Base-by-base conservation (phyloP, 164 flowering plant species). In the Tinospora cordifolia region DNA sequence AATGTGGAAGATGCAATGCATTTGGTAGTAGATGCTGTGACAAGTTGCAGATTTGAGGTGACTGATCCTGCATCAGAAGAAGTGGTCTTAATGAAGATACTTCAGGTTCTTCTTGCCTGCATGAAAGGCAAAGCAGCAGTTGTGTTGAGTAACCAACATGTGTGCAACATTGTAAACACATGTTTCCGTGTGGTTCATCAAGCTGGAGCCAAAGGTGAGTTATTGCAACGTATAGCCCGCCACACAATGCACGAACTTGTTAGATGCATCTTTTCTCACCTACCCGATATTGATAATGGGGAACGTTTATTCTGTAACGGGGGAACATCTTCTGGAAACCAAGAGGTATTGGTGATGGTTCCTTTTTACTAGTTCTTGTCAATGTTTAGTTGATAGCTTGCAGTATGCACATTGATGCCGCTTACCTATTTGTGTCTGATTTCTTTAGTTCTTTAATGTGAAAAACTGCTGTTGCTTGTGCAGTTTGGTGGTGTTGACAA, bases 21-120 rank as follows among this genome's bases (percentile, higher is more conserved):
- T 67, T 68, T 71, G 57, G 77, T 82, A 41, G 83, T 84, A 65
- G 83, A 84, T 62, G 83, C 84, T 8, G 86, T 84, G 74, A 84
- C 86, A 38, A 84, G 83, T 77, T 84, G 86, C 73, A 71, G 84
- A 30, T 84, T 84, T 70, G 86, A 84, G 79, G 83, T 81, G 74
- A 82, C 84, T n/a, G 86, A 84, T 70, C 86, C 84, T 39, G 82
- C 82, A 22, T 81, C 86, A 15, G 86, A 84, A 70, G 86, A 83
- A 70, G 84, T 82, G 46, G 86, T 82, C 13, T 63, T 84, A 65
- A 80, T 81, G 82, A 82, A 82, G 78, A 82, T 84, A 69, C 84
- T 84, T 71, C 83, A 82, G 66, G 86, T 84, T 77, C 85, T 84
- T 72, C 68, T 80, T 64, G 82, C 85, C 51, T 84, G 87, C 71